phyloP scores from a whole-genome alignment of 768 basidiomycete genomes.

The Candolleomyces eurysporus region DNA sequence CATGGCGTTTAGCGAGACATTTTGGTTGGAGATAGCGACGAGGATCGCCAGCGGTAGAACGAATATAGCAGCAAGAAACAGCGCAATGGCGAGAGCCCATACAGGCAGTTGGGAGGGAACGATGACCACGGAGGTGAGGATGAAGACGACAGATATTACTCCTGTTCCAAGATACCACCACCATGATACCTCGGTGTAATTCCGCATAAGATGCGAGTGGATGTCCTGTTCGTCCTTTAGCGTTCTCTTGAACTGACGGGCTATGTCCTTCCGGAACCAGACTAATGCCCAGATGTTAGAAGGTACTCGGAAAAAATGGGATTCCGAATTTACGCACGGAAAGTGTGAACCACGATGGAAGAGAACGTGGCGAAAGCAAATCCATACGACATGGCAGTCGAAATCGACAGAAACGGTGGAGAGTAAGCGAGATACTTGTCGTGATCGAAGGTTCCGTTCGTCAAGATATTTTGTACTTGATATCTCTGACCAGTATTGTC shows the following conservation, averaged over 20 bases:
- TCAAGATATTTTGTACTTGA: constrained; percentile 57
- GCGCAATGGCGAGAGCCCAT: constrained; percentile 65
- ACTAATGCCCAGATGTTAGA: constrained; percentile 24
- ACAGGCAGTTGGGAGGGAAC: constrained; percentile 29
- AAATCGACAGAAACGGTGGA: constrained; percentile 69
- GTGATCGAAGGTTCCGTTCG: constrained; percentile 60
- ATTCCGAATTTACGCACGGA: constrained; percentile 34
- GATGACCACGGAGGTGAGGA: too few relatives aligned
- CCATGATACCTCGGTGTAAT: constrained; percentile 71
- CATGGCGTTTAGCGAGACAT: constrained; percentile 63
- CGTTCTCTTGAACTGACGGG: constrained; percentile 62
- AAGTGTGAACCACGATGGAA: constrained; percentile 76
- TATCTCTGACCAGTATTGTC: constrained; percentile 77
- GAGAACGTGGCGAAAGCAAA: constrained; percentile 73
- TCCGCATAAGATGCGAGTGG: constrained; percentile 79
- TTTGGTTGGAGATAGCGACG: constrained; percentile 86
- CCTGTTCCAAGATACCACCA: constrained; percentile 58
- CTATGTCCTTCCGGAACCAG: constrained; percentile 82
- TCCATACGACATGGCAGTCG: constrained; percentile 72
- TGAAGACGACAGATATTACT: too few relatives aligned
- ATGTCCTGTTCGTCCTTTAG: constrained; percentile 79
- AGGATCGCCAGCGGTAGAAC: constrained; percentile 74
- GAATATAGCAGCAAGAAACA: constrained; percentile 36
- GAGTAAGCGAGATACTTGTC: constrained; percentile 76
- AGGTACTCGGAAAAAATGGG: background rate